Base-by-base conservation (phyloP, 2,329 filamentous ascomycete species). In the Monosporascus cannonballus region DNA sequence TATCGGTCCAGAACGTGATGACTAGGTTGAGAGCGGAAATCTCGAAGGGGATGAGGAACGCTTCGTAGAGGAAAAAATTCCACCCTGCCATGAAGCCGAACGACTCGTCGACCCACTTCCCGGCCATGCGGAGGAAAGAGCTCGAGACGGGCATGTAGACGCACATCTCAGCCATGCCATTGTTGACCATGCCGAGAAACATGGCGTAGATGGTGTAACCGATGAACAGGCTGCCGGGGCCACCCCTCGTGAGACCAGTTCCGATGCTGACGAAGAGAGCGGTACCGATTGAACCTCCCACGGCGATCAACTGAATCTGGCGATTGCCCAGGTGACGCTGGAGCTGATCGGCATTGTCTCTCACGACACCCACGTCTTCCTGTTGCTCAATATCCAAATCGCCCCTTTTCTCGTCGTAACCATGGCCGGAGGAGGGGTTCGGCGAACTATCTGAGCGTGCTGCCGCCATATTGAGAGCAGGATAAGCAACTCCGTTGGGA, bases 51-150 rank as follows among this genome's bases (percentile, higher is more conserved):
- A 73, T 73, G 1, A 72, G 62, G 47, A 67, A 62, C 1, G 71
- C 71, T 52, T 73, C 69, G 59, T 72, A 73, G 22, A 73, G 60
- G 51, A 73, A 74, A 58, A 73, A 74, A 55, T 73, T 73, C 70
- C 69, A 73, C 22, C 70, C 71, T 17, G 68, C 72, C 64, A 75
- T 76, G 61, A 86, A 85, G 36, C 83, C 83, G 20, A 82, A 71
- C 9, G 83, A 75, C n/a, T 86, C 83, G 64, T 87, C 84, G 9
- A 82, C 80, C 79, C 82, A 87, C 59, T 82, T 73, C 27, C 83
- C 82, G 4, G 82, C 82, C 61, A 86, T 74, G 54, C 84, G 81
- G 57, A 87, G 78, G 63, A 85, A 86, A 2, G 80, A 80, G 56
- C 83, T 83, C 42, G 75, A 77, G 47, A 87, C 76, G 24, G 84